Evolutionary conservation across 2,329 filamentous ascomycete genomes (phyloP).

Genomic region (Aspergillus puulaauensis): DNA sequence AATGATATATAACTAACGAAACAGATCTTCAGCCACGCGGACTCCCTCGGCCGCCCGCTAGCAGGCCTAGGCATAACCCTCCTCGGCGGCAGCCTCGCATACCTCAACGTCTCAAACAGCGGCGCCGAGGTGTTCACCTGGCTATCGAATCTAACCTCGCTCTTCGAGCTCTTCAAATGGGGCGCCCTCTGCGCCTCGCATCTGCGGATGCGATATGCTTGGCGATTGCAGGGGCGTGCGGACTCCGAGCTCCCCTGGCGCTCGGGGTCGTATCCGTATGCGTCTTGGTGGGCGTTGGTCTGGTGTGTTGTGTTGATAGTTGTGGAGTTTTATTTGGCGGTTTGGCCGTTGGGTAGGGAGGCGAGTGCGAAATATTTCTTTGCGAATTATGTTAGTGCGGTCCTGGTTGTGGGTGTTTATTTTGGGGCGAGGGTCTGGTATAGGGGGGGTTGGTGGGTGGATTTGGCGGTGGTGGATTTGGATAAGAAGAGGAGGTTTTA

Average conservation of each 20-base stretch:
- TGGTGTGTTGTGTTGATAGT: slow-evolving; percentile 47
- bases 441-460: slow-evolving; percentile 35
- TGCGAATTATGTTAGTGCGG: slow-evolving; percentile 46
- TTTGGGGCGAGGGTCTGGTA: slow-evolving; percentile 41
- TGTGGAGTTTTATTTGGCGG: slow-evolving; percentile 48
- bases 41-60: slow-evolving; percentile 40
- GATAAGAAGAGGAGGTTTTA: slow-evolving; percentile 21
- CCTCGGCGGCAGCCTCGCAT: slow-evolving; percentile 61
- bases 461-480: slow-evolving; percentile 32
- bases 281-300: slow-evolving; percentile 44
- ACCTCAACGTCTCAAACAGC: slow-evolving; percentile 45
- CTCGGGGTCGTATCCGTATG: slow-evolving; percentile 44
- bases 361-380: slow-evolving; percentile 45
- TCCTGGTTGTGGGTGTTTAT: slow-evolving; percentile 38
- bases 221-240: slow-evolving; percentile 40
- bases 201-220: slow-evolving; percentile 44
- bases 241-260: slow-evolving; percentile 41
- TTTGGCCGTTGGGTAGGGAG: slow-evolving; percentile 42
- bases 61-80: slow-evolving; percentile 62
- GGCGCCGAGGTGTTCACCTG: slow-evolving; percentile 47
- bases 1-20: too few species aligned
- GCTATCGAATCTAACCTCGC: slow-evolving; percentile 49
- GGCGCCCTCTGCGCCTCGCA: slow-evolving; percentile 46
- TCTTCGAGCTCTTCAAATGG: slow-evolving; percentile 48
- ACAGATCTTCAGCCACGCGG: slow-evolving; percentile 30